phyloP scores from a whole-genome alignment of 139 green algal species.

The Chlamydomonas asymmetrica region DNA sequence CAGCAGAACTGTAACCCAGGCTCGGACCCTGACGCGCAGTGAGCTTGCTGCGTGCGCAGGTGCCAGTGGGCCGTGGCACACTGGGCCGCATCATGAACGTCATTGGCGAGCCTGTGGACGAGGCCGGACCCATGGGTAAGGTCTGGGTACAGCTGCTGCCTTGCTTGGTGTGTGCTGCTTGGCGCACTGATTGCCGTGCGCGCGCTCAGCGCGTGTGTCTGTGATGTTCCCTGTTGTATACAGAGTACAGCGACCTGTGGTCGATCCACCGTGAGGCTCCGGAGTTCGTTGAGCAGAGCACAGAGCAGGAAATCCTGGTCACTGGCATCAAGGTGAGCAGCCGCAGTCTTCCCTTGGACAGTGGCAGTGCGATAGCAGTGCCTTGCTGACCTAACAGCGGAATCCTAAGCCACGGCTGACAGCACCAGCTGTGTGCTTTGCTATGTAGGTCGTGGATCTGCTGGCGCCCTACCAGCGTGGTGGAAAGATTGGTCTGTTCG shows the following conservation, averaged over 20 bases:
- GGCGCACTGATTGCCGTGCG: too few species aligned
- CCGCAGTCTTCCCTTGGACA: too few species aligned
- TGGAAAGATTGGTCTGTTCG: constrained; percentile 99
- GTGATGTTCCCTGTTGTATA: background rate
- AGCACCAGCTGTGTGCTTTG: background rate
- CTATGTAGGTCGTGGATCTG: constrained; percentile 93
- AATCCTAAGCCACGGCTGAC: background rate
- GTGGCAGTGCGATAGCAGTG: too few species aligned
- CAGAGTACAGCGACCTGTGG: constrained; percentile 79
- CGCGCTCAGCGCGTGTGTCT: too few species aligned
- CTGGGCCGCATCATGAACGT: constrained; percentile 99
- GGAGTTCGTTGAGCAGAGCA: constrained; percentile 93
- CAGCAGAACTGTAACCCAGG: too few species aligned
- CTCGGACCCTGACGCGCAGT: too few species aligned
- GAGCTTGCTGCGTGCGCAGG: too few species aligned
- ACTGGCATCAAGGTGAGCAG: constrained; percentile 97
- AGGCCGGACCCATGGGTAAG: constrained; percentile 92
- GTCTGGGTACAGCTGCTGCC: background rate
- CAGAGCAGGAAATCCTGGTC: constrained; percentile 96
- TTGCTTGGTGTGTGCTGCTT: too few species aligned
- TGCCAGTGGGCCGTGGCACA: constrained; percentile 94
- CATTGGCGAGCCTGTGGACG: constrained; percentile 98
- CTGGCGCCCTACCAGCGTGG: constrained; percentile 98
- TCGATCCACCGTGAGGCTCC: constrained; percentile 97
- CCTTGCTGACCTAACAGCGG: too few species aligned